Evolutionary conservation across 768 basidiomycete species (phyloP).

Genomic region (Leccinum subgranulosum): DNA sequence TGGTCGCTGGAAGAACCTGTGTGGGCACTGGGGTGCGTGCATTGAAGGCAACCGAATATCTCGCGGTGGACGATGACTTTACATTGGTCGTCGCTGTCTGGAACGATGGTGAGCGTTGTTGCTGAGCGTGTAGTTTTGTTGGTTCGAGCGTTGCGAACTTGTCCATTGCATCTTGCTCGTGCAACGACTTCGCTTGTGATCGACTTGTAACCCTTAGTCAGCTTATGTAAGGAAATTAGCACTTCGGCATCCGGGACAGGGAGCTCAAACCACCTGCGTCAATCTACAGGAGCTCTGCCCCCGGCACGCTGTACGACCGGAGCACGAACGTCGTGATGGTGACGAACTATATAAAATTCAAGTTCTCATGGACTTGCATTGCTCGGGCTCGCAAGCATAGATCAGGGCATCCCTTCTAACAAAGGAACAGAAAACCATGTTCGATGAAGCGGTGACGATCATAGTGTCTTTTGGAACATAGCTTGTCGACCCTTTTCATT

Average conservation of each 20-base stretch:
- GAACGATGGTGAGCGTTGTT: conserved; percentile 18
- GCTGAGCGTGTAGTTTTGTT: conserved; percentile 48
- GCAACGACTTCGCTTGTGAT: conserved; percentile 1
- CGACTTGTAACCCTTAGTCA: not conserved
- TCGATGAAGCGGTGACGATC: conserved; percentile 67
- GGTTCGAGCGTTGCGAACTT: conserved; percentile 87
- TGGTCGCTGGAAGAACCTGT: conserved; percentile 18
- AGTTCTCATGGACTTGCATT: not conserved
- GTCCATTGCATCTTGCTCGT: conserved; percentile 52
- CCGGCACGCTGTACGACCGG: too few relatives aligned
- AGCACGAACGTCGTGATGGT: conserved; percentile 63
- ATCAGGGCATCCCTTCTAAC: conserved; percentile 46
- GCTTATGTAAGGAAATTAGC: not conserved
- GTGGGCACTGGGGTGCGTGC: not conserved
- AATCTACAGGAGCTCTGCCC: not conserved
- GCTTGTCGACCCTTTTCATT: not conserved
- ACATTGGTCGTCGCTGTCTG: conserved; percentile 12
- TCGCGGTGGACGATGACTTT: conserved; percentile 8
- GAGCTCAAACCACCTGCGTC: conserved; percentile 1
- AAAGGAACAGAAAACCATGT: conserved; percentile 59
- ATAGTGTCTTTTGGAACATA: conserved; percentile 37
- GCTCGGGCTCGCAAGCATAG: conserved; percentile 54
- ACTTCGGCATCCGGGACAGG: too few relatives aligned
- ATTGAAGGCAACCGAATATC: conserved; percentile 7
- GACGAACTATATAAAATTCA: conserved; percentile 7